Percentiles rank a stretch among this genome's conserved stretches.
These are phyloP conservation scores for Cotoneaster glaucophyllus DNA, from an alignment of 306 rosid genomes.

Conservation along the genomic window DNA sequence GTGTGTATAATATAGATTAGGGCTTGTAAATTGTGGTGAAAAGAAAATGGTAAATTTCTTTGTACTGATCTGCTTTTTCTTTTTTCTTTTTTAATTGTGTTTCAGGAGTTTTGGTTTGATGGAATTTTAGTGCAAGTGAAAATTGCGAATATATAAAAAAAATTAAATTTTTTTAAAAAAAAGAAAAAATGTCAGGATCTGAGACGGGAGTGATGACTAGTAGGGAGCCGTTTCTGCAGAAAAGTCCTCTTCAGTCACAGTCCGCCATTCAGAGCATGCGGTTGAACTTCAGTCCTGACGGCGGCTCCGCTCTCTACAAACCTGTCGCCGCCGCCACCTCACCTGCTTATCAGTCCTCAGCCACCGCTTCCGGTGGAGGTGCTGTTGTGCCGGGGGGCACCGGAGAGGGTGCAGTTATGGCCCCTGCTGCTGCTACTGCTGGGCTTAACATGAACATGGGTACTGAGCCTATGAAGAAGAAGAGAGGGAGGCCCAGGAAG, in stretches of 20 bases:
- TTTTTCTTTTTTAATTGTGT: not conserved
- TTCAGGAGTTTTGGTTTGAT: conserved; percentile 10
- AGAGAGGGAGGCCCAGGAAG: conserved; percentile 82
- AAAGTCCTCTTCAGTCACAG: conserved; percentile 20
- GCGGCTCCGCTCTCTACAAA: conserved; percentile 32
- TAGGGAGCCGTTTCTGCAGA: conserved; percentile 37
- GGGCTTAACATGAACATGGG: conserved; percentile 29
- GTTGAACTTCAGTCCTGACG: conserved; percentile 34
- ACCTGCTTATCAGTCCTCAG: conserved; percentile 21
- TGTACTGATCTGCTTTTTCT: not conserved
- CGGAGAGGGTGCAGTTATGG: not conserved
- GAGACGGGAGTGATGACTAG: conserved; percentile 48
- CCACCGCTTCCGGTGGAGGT: not conserved
- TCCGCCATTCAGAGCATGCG: conserved; percentile 35
- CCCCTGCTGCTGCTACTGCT: conserved; percentile 9
- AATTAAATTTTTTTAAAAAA: too few species aligned
- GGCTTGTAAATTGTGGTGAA: not conserved
- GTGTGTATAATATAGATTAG: not conserved
- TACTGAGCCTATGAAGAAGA: conserved; percentile 43
- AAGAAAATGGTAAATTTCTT: not conserved
- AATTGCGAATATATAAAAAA: not conserved
- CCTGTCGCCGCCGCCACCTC: conserved; percentile 20
- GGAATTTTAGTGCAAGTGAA: conserved; percentile 1
- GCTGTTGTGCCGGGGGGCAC: not conserved
- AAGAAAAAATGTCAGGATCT: conserved; percentile 53